Evolutionary conservation across 495 filamentous ascomycete genomes (phyloP).

Genomic region (Antarctomyces pellizariae): DNA sequence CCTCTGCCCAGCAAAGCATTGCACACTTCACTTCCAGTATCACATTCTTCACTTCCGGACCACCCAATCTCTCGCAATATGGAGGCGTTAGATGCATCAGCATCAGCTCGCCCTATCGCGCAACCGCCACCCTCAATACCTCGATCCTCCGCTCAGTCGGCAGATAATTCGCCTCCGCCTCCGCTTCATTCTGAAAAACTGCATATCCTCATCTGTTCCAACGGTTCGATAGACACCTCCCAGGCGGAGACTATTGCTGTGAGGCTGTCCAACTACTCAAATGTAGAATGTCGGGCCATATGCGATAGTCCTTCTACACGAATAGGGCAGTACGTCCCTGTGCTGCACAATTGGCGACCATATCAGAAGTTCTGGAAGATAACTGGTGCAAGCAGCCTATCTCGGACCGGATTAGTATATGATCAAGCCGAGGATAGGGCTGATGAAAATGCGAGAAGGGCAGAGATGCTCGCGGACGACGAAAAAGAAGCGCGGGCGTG

Average conservation of each 20-base stretch:
- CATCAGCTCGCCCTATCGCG: too few species aligned
- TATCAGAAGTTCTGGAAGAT: too few species aligned
- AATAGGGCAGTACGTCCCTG: slow-evolving; percentile 26
- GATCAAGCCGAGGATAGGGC: slow-evolving; percentile 7
- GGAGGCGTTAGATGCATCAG: background rate
- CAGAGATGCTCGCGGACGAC: slow-evolving; percentile 20
- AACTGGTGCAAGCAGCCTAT: too few species aligned
- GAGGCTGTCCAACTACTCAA: slow-evolving; percentile 27
- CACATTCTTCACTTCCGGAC: too few species aligned
- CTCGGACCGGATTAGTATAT: too few species aligned
- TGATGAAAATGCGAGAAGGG: slow-evolving; percentile 5
- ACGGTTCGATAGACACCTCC: slow-evolving; percentile 25
- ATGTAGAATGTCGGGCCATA: slow-evolving; percentile 28
- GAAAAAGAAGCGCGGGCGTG: slow-evolving; percentile 39
- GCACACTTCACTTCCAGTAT: too few species aligned
- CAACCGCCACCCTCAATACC: too few species aligned
- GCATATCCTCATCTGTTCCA: slow-evolving; percentile 26
- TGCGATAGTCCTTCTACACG: slow-evolving; percentile 27
- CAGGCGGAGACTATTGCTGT: slow-evolving; percentile 28
- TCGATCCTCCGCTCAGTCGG: too few species aligned
- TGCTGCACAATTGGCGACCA: slow-evolving; percentile 19
- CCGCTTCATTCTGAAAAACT: slow-evolving; percentile 14
- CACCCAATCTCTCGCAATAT: too few species aligned
- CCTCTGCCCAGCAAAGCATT: too few species aligned
- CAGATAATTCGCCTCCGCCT: too few species aligned